phyloP scores from a whole-genome alignment of 2,329 filamentous ascomycete genomes.

The Cephalotrichum gorgonifer region DNA sequence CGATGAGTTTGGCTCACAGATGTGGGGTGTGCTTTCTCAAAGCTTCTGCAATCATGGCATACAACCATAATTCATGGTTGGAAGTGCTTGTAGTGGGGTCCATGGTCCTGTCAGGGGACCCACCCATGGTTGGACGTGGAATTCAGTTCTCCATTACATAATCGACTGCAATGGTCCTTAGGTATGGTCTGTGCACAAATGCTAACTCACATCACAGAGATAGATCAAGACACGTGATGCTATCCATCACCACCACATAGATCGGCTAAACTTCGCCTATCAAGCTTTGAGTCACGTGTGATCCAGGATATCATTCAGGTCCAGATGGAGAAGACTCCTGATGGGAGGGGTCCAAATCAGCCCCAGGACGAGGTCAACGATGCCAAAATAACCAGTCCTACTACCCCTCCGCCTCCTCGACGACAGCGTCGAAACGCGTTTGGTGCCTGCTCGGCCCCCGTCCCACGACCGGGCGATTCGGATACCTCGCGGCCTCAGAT shows the following conservation, averaged over 20 bases:
- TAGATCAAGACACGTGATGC: neutral
- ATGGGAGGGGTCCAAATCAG: neutral
- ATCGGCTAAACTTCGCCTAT: conserved; percentile 2
- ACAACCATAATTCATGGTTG: too few relatives aligned
- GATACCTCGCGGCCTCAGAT: conserved; percentile 6
- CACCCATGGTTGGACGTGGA: neutral
- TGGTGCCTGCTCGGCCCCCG: conserved; percentile 5
- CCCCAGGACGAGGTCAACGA: neutral
- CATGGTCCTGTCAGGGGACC: neutral
- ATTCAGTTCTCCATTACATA: neutral
- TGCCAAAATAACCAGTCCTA: neutral
- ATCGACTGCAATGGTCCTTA: neutral
- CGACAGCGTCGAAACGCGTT: conserved; percentile 11
- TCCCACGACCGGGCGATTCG: neutral
- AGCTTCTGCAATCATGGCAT: too few relatives aligned
- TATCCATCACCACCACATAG: neutral
- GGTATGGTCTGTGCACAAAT: neutral
- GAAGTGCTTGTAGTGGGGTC: neutral
- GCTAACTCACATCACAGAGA: neutral
- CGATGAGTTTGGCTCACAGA: neutral
- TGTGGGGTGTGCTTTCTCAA: neutral
- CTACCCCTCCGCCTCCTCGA: neutral
- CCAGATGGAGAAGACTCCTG: neutral
- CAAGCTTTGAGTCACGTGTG: neutral
- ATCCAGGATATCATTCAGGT: neutral